phyloP scores from a whole-genome alignment of 1,284 basidiomycete species.

The Leccinum angustisporum region DNA sequence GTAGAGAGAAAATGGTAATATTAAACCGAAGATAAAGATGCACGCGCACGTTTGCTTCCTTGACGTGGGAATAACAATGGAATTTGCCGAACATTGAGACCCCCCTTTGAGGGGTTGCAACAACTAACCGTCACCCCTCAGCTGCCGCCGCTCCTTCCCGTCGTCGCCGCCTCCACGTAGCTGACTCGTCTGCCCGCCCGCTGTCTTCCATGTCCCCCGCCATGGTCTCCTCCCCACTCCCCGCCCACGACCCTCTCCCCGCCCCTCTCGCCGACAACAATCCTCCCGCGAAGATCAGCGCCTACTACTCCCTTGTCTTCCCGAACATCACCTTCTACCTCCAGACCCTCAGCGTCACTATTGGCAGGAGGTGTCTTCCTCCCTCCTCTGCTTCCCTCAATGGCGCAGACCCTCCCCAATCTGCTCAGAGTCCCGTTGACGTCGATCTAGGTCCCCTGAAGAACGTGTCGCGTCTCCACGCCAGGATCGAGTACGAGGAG shows the following conservation, averaged over 20 bases:
- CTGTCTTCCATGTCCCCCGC: slow-evolving; percentile 27
- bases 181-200: slow-evolving; percentile 10
- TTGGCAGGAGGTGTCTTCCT: slow-evolving; percentile 67
- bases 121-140: slow-evolving; percentile 4
- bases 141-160: slow-evolving; percentile 2
- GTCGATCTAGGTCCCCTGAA: slow-evolving; percentile 97
- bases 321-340: slow-evolving; percentile 89
- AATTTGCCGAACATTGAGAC: slow-evolving; percentile 17
- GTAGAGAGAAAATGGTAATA: background rate
- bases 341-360: slow-evolving; percentile 78
- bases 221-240: slow-evolving; percentile 4
- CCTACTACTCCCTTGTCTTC: slow-evolving; percentile 92
- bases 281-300: slow-evolving; percentile 72
- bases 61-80: slow-evolving; percentile 17
- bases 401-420: slow-evolving; percentile 37
- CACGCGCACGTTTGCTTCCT: slow-evolving; percentile 22
- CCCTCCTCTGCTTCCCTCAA: slow-evolving; percentile 61
- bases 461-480: slow-evolving; percentile 95
- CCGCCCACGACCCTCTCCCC: slow-evolving; percentile 18
- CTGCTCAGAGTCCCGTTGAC: slow-evolving; percentile 60
- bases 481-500: slow-evolving; percentile 90
- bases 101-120: slow-evolving; percentile 5
- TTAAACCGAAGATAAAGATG: background rate
- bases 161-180: slow-evolving; percentile 11
- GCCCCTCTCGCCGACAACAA: slow-evolving; percentile 31